Base-by-base conservation (phyloP, 805 yeast genomes). In the Wickerhamiella spandovensis region DNA sequence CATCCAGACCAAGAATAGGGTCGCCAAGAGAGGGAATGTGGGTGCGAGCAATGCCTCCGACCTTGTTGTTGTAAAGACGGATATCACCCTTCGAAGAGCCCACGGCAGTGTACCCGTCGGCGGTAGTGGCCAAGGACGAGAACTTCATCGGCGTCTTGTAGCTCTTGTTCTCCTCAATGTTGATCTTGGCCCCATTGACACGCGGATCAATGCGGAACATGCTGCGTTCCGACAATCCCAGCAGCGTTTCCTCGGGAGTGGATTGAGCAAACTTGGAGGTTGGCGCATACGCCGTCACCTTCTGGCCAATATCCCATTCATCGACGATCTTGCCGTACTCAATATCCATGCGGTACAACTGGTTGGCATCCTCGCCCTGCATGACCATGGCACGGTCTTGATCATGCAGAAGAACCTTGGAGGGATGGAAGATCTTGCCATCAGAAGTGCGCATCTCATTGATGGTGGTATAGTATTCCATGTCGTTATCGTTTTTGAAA, bases 151-250 rank as follows among this genome's bases (percentile, higher is more conserved):
- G 70, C 1, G 82, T 71, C 45, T 72, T 75, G 63, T 82, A 82
- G 10, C 67, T 60, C 62, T 78, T 81, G 53, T 61, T 66, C 52
- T 78, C 74, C 43, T 72, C 72, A 20, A 76, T 75, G 8, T 81
- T 89, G 32, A 85, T 57, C 58, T 83, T 82, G 51, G 72, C 66
- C 24, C 53, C 75, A 8, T 70, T 55, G 45, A 84, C 59, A 58
- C 96, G 77, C 41, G 95, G 95, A 69, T 88, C 96, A 48, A 88
- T 71, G 53, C 76, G 76, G 71, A 86, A 87, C 49, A 88, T 54
- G 3, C 82, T 76, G 53, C 79, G 79, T 9, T 68, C 63, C 0
- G 89, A 76, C 3, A 83, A 67, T 54, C 95, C 95, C 43, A 81
- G 63, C 51, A 88, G 74, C 0, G 88, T 83, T 54, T 77, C 81